These are phyloP conservation scores for Mimosa pudica DNA, from an alignment of 306 rosid genomes.

Conservation along the genomic window DNA sequence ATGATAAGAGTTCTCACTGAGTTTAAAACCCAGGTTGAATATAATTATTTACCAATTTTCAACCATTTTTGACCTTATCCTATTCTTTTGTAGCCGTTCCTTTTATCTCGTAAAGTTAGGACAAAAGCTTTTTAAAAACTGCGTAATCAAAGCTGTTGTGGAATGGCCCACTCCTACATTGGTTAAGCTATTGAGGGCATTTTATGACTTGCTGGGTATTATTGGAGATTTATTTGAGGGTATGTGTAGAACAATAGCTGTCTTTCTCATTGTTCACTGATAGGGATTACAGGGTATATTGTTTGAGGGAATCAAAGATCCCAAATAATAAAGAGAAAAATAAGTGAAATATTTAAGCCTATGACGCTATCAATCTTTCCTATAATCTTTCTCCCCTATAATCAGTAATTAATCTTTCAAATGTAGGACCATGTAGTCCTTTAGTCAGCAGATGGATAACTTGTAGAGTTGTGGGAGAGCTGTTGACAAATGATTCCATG, in stretches of 20 bases:
- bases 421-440: too few species aligned
- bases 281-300: background rate
- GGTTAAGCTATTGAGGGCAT: too few species aligned
- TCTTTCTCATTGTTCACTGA: background rate
- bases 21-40: constrained; percentile 72
- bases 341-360: background rate
- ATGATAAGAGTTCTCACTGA: constrained; percentile 71
- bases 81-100: background rate
- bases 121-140: too few species aligned
- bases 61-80: constrained; percentile 1
- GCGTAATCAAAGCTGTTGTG: too few species aligned
- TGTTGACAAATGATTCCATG: too few species aligned
- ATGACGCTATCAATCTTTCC: background rate
- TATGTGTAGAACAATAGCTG: too few species aligned
- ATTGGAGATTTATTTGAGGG: too few species aligned
- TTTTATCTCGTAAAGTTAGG: background rate
- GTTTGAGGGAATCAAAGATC: background rate
- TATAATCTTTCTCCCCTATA: background rate
- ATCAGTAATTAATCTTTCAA: too few species aligned
- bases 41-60: constrained; percentile 19
- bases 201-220: too few species aligned
- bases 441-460: too few species aligned
- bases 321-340: background rate
- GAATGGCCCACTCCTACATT: too few species aligned
- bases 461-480: too few species aligned